Evolutionary conservation across 805 yeast species (phyloP).

Genomic region (Tetrapisispora namnaoensis): DNA sequence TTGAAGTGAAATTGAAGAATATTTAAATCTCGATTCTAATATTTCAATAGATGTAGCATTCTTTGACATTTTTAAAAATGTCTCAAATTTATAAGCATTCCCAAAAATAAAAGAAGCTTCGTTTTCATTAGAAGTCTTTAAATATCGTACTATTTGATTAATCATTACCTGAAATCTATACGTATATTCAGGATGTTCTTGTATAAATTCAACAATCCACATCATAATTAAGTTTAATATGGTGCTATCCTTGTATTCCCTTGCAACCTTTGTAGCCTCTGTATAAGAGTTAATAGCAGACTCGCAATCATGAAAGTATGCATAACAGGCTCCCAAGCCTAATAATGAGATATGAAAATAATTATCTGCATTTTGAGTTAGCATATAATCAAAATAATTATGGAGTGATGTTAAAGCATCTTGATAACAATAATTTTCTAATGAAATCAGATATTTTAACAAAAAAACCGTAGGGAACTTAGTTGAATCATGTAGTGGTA

Average conservation of each 20-base stretch:
- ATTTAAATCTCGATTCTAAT: constrained; percentile 48
- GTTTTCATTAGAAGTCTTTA: constrained; percentile 24
- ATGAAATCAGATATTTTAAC: constrained; percentile 14
- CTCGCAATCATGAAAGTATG: constrained; percentile 52
- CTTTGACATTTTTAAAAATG: constrained; percentile 42
- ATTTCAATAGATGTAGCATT: constrained; percentile 39
- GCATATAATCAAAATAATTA: constrained; percentile 63
- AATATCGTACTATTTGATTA: constrained; percentile 55
- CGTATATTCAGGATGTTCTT: constrained; percentile 50
- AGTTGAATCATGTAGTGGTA: constrained; percentile 10
- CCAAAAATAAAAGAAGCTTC: constrained; percentile 32
- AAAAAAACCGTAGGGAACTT: constrained; percentile 22
- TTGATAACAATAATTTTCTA: constrained; percentile 16
- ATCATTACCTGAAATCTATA: constrained; percentile 46
- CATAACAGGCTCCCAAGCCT: constrained; percentile 62
- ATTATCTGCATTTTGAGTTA: constrained; percentile 50
- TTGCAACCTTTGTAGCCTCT: constrained; percentile 79
- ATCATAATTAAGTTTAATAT: constrained; percentile 65
- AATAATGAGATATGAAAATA: constrained; percentile 71
- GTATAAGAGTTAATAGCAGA: constrained; percentile 73
- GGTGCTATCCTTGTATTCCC: constrained; percentile 69
- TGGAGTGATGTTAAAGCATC: constrained; percentile 44
- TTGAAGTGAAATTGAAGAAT: constrained; percentile 45
- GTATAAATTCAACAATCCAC: constrained; percentile 65
- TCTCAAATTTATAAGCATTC: constrained; percentile 57